Evolutionary conservation across 2,329 filamentous ascomycete species (phyloP).

Genomic region (Tolypocladium nubicola): DNA sequence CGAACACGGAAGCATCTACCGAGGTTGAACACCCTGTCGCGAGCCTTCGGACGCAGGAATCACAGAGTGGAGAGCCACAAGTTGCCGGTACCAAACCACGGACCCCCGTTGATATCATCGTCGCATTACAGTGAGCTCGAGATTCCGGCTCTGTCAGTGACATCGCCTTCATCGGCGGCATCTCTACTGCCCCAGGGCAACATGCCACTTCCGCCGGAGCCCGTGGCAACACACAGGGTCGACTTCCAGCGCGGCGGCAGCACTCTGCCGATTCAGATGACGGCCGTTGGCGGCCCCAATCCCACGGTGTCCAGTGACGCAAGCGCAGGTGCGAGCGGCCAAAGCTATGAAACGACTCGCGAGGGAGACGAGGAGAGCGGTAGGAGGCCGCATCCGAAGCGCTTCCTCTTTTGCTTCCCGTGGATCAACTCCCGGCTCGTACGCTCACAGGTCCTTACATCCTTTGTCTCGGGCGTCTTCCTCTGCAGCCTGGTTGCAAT

Average conservation of each 20-base stretch:
- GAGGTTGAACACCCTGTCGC: constrained; percentile 4
- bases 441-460: constrained; percentile 46
- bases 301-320: background rate
- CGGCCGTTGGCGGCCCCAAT: background rate
- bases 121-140: background rate
- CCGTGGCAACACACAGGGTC: background rate
- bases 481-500: constrained; percentile 47
- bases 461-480: constrained; percentile 55
- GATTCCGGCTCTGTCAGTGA: background rate
- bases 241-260: background rate
- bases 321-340: background rate
- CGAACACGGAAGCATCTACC: background rate
- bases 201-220: constrained; percentile 8
- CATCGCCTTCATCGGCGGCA: background rate
- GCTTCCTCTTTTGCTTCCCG: constrained; percentile 44
- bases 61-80: constrained; percentile 30
- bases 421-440: constrained; percentile 43
- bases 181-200: background rate
- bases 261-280: constrained; percentile 1
- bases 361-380: background rate
- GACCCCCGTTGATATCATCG: background rate
- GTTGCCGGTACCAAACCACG: constrained; percentile 23
- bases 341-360: background rate
- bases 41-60: constrained; percentile 7
- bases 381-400: constrained; percentile 18